Base-by-base conservation (phyloP, 2,329 filamentous ascomycete genomes). In the Aspergillus pseudoglaucus region DNA sequence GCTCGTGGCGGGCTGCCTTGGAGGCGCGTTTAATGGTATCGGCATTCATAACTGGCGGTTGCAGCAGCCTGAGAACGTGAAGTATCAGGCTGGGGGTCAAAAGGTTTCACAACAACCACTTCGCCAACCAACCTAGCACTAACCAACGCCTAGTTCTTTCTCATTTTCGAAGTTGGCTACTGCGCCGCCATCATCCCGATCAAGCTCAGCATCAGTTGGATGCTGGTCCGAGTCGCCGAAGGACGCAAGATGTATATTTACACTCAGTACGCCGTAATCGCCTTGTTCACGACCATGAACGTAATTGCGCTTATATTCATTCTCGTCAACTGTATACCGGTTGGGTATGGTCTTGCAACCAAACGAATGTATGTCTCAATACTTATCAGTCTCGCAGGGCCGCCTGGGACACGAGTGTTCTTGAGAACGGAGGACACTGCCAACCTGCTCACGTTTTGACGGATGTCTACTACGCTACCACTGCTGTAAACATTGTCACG, bases 161-260 rank as follows among this genome's bases (percentile, higher is more conserved):
- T 60, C 4, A 54, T 59, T n/a, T 60, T 60, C 39, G 57, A 60
- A 50, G 54, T 59, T 17, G 58, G 58, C 18, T 60, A 60, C n/a
- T 57, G 56, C 22, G 37, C 55, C 25, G 56, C 57, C 15, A 60
- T 60, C 18, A 59, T 60, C 22, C 57, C 56, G 1, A 59, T 59
- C 20, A 60, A 60, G 41, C 52, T 60, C 37, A 60, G 58, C 33
- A 60, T 60, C 46, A 56, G 57, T 42, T 58, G 53, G 55, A 57
- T 59, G 55, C 44, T 60, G 48, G 50, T 60, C 23, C 56, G 58
- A 15, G 53, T 60, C 10, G 57, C 57, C 1, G 53, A 58, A 33
- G 55, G 57, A 4, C 52, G 56, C 17, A 60, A 53, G 42, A 8
- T 32, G 2, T 60, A 58, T 33, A 42, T 59, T 38, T 55, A 55